A percentile compares a stretch with the other conserved stretches of the same genome.
These are phyloP conservation scores for Penicillium sp. DNA, from an alignment of 2,329 filamentous ascomycete species.

Conservation along the genomic window DNA sequence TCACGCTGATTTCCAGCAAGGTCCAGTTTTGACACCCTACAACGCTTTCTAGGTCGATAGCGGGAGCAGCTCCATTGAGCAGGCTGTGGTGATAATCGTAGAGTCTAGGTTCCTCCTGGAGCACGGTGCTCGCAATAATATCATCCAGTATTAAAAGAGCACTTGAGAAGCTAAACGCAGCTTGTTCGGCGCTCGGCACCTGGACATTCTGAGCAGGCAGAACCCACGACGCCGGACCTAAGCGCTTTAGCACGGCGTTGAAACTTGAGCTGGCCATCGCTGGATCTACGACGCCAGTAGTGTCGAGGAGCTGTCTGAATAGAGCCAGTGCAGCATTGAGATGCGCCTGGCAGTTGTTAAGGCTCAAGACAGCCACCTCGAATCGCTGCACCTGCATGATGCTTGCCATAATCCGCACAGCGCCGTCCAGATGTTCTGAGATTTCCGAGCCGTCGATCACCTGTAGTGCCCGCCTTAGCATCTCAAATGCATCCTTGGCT, in stretches of 20 bases:
- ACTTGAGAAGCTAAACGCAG: conserved; percentile 34
- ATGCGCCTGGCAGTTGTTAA: conserved; percentile 31
- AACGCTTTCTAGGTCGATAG: conserved; percentile 49
- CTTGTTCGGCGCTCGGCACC: conserved; percentile 32
- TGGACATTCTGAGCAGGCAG: conserved; percentile 14
- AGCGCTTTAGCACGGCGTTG: not conserved
- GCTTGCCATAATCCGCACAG: conserved; percentile 25
- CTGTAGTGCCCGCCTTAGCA: conserved; percentile 9
- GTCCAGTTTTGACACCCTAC: conserved; percentile 58
- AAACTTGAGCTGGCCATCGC: not conserved
- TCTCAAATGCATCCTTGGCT: conserved; percentile 4
- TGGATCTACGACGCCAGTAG: not conserved
- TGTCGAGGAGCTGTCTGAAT: conserved; percentile 23
- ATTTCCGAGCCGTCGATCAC: conserved; percentile 4
- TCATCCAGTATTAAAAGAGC: conserved; percentile 33
- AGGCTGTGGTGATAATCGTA: conserved; percentile 17
- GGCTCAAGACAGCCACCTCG: conserved; percentile 15
- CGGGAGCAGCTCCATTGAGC: conserved; percentile 15
- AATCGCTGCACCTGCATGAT: conserved; percentile 34
- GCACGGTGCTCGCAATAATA: conserved; percentile 32
- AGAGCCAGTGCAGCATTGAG: conserved; percentile 30
- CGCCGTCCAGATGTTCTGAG: conserved; percentile 7
- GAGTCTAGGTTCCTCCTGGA: conserved; percentile 28
- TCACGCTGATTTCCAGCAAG: conserved; percentile 52
- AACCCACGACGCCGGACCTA: not conserved